Base-by-base conservation (phyloP, 192 early-diverging fungal species). In the Coemansia sp. region DNA sequence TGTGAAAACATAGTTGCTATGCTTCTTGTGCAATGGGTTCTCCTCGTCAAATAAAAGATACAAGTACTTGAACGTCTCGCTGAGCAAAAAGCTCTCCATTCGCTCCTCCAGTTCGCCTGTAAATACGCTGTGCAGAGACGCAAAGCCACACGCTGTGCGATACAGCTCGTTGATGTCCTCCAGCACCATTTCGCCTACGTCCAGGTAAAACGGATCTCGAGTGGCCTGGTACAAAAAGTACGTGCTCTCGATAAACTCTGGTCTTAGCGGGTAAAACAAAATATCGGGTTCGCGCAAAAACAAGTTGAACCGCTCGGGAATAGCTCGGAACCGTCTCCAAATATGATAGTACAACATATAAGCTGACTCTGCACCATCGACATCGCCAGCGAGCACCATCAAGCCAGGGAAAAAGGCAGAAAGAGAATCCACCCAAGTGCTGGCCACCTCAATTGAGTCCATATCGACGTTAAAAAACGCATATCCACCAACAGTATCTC, bases 41-140 rank as follows among this genome's bases (percentile, higher is more conserved):
- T 90, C 87, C 70, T 77, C 55, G 36, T 72, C 93, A 80, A 96
- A 98, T 22, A 98, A 79, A n/a, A 98, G 62, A 60, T 87, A 98
- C n/a, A 98, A 78, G 57, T 98, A 98, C 60, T 98, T 98, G 43
- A 98, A 78, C 1, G 95, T 96, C 68, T 98, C 95, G 40, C 88
- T 90, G 6, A 98, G 64, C 17, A 89, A 81, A 74, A 96, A 98
- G 52, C 90, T 93, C 50, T 98, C 95, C 93, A 98, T 95, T 5
- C 95, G 71, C 30, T 89, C 90, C 25, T 94, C 91, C 1, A 83
- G 55, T 6, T 63, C 57, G 45, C 78, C 77, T 2, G 80, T 81
- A 6, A 48, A 48, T 10, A 96, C 87, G 51, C 89, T 74, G 5
- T 68, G 55, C 22, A 97, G 51, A 0, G 80, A 68, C 0, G 88